A percentile compares a stretch with the other conserved stretches of the same genome.
Conservation (phyloP, 1,284 basidiomycete genomes). For the Calocybe gambosa region DNA sequence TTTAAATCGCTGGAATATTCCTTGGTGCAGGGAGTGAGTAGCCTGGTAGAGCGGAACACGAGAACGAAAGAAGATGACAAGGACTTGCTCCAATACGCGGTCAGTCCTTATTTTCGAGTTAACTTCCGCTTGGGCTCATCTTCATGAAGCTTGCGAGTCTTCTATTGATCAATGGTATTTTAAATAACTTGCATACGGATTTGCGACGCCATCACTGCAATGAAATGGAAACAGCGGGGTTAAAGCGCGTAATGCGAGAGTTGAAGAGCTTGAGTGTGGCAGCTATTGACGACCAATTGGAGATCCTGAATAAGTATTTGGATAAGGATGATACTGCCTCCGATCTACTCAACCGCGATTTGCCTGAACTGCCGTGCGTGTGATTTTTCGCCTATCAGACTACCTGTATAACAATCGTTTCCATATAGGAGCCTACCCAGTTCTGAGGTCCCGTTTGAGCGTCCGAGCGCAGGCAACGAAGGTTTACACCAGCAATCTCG, state of each 20-base stretch:
- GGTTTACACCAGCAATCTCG: too few relatives aligned
- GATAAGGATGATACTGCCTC: constrained; percentile 62
- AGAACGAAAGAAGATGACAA: constrained; percentile 58
- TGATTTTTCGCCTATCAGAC: too few relatives aligned
- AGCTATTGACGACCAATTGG: constrained; percentile 65
- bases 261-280: constrained; percentile 65
- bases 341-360: too few relatives aligned
- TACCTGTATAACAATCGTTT: too few relatives aligned
- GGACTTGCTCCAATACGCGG: constrained; percentile 78
- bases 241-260: constrained; percentile 70
- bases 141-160: constrained; percentile 56
- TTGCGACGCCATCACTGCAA: constrained; percentile 80
- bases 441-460: too few relatives aligned
- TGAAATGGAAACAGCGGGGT: constrained; percentile 86
- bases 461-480: too few relatives aligned
- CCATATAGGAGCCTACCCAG: too few relatives aligned
- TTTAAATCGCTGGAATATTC: constrained; percentile 78
- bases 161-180: constrained; percentile 62
- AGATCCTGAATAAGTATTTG: constrained; percentile 59
- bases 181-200: constrained; percentile 67
- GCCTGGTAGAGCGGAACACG: constrained; percentile 84
- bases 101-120: constrained; percentile 34
- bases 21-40: constrained; percentile 89
- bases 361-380: too few relatives aligned
- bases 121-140: not conserved